A percentile compares a stretch with the other conserved stretches of the same genome.
Conservation (phyloP, 805 yeast species). For the Myxozyma melibiosi region DNA sequence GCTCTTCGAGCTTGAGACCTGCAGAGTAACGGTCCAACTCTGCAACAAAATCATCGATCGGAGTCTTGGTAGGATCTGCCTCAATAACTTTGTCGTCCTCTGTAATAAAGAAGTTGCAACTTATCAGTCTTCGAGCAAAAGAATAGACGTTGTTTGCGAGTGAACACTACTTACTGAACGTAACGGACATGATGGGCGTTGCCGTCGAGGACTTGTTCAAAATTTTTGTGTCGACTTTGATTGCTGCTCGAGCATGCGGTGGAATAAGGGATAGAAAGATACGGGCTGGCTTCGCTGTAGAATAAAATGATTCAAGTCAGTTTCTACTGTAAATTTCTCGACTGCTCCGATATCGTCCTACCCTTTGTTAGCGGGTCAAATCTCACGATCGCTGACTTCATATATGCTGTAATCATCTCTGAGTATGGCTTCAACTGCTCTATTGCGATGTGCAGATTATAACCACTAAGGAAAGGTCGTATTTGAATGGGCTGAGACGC, state of each 20-base stretch:
- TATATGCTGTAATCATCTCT: constrained; percentile 85
- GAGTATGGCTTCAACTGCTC: not conserved
- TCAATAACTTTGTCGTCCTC: constrained; percentile 73
- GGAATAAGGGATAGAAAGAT: constrained; percentile 79
- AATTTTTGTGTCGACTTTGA: constrained; percentile 67
- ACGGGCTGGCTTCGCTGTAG: constrained; percentile 73
- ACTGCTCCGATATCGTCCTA: constrained; percentile 38
- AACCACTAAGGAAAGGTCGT: no score
- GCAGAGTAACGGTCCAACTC: constrained; percentile 82
- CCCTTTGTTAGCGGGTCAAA: constrained; percentile 77
- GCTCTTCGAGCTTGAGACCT: constrained; percentile 68
- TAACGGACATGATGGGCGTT: constrained; percentile 68
- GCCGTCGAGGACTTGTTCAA: constrained; percentile 51
- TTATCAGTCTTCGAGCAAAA: not conserved
- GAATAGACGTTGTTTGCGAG: not conserved
- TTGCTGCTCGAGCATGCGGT: constrained; percentile 62
- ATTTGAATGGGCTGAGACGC: no score
- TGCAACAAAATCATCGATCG: constrained; percentile 63
- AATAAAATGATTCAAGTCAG: not conserved
- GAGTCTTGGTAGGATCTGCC: constrained; percentile 62
- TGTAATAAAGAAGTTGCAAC: constrained; percentile 16
- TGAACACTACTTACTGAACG: constrained; percentile 50
- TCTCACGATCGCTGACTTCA: constrained; percentile 71
- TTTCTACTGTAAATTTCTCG: not conserved
- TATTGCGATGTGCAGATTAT: not conserved